Evolutionary conservation across 2,329 filamentous ascomycete genomes (phyloP), one percentile per base, ranked within the genome.

Genomic region (Ophiostoma pallidulum): DNA sequence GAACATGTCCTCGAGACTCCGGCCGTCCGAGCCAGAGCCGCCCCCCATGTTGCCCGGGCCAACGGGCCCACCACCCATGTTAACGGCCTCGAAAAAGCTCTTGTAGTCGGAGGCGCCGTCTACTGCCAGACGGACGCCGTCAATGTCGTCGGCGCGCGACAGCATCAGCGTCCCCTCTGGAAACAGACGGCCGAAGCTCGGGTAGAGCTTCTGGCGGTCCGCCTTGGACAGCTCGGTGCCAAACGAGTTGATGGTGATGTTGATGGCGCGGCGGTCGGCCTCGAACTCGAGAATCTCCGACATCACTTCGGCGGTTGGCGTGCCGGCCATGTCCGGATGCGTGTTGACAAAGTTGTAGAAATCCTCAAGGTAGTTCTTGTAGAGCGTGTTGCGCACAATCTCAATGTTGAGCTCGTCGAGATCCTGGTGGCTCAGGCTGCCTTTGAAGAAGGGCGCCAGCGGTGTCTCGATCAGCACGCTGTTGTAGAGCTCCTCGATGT

Each of bases 291-390:
- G 73, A 44, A 96, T 86, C 69, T 97, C 91, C 8, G 84, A 82
- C 92, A 98, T 98, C 63, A 96, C 82, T 59, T 95, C 89, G 37
- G 88, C 76, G 0, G 92, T 98, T 1, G 92, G 89, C 7, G 90
- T 94, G 32, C 88, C 86, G 32, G 77, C 75, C 69, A 97, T 84
- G 36, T 94, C 91, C 0, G 89, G 74, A 61, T 95, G 79, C 9
- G 82, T 85, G 68, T 91, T 95, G 67, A 97, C 85, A 65, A 96
- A 98, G 55, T 85, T 77, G 71, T 97, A 80, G 66, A 98, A 98
- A 64, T 97, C 92, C 65, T 98, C 92, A 8, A 98, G 78, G 64
- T 98, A 98, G 73, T 97, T 97, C 77, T 98, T 98, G 75, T 97
- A 98, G 31, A 98, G 74, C 1, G 90, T 98, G 69, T 98, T 98